Evolutionary conservation across 257 asterid genomes (phyloP), one percentile per base, ranked within the genome.

Genomic region (Thymus quinquecostatus): DNA sequence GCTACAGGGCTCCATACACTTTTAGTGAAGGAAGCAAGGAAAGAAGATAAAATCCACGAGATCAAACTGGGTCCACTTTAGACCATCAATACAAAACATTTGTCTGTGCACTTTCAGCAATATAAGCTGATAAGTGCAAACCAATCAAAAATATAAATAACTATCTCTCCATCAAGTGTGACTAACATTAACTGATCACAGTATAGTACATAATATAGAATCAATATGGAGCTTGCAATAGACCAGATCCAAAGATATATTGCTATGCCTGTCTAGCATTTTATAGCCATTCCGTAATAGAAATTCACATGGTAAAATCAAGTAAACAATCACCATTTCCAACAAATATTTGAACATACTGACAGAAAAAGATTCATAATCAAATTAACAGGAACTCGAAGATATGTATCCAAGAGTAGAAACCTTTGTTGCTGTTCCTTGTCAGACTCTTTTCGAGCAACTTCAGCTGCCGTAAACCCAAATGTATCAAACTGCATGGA

Each of bases 401-500:
- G 44, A 71, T 49, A 63, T 7, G 69, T 60, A 51, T 62, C 62
- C 40, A 66, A 74, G 62, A 60, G 73, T 14, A 73, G 34, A 66
- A 65, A 91, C 98, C 98, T 91, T 72, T 86, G 86, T 61, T 82
- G 80, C 66, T 87, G 96, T 70, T 94, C 97, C 86, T 85, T 87
- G 60, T 94, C 96, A 77, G 86, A 95, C 77, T 91, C 91, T 85
- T 89, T 91, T 33, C 95, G 92, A 51, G 92, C 97, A 83, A 79
- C 60, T 77, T 91, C 98, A 36, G 92, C 92, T 41, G 97, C 92
- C 34, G 98, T 94, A 72, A 86, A 89, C 60, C 98, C 98, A 81
- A 94, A 94, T 12, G 98, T 94, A 76, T 94, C 98, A 72, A 89
- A 94, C 77, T 91, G 89, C 87, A 82, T 80, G 61, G 97, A 89